These are phyloP conservation scores for Penicillium sp. DNA, from an alignment of 2,329 filamentous ascomycete species.

Conservation along the genomic window DNA sequence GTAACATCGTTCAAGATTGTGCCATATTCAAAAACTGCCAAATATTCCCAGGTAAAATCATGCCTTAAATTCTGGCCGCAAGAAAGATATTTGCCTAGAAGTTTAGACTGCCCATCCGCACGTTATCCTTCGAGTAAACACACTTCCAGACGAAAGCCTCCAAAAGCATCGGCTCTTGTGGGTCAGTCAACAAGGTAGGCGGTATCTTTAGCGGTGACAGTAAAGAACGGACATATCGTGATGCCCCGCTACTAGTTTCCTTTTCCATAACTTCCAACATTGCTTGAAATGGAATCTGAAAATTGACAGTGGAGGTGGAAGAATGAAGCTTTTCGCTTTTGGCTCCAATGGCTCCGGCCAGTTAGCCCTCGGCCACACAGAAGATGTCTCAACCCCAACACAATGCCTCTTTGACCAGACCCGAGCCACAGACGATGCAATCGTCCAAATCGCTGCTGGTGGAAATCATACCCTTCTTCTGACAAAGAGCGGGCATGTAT, in stretches of 20 bases:
- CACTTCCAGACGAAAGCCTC: too few relatives aligned
- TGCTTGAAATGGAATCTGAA: not conserved
- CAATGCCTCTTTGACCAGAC: constrained; percentile 56
- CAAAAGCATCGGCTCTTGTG: too few relatives aligned
- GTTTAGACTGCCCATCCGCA: too few relatives aligned
- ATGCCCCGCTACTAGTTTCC: not conserved
- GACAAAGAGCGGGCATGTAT: constrained; percentile 60
- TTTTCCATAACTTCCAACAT: not conserved
- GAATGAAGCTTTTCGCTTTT: constrained; percentile 61
- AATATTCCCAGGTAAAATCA: not conserved
- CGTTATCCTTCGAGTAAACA: too few relatives aligned
- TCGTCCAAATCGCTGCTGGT: constrained; percentile 59
- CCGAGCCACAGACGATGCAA: constrained; percentile 8
- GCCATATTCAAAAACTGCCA: not conserved
- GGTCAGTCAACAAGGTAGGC: not conserved
- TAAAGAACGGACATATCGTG: not conserved
- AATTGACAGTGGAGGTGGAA: not conserved
- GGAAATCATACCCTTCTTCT: constrained; percentile 86
- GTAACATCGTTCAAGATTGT: not conserved
- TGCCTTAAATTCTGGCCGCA: too few relatives aligned
- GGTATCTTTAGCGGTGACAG: not conserved
- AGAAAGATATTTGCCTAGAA: too few relatives aligned
- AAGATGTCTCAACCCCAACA: constrained; percentile 70
- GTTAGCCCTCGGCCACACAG: constrained; percentile 68
- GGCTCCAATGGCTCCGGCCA: constrained; percentile 79